Evolutionary conservation across 495 filamentous ascomycete species (phyloP).

Genomic region (Bombardia bombarda): DNA sequence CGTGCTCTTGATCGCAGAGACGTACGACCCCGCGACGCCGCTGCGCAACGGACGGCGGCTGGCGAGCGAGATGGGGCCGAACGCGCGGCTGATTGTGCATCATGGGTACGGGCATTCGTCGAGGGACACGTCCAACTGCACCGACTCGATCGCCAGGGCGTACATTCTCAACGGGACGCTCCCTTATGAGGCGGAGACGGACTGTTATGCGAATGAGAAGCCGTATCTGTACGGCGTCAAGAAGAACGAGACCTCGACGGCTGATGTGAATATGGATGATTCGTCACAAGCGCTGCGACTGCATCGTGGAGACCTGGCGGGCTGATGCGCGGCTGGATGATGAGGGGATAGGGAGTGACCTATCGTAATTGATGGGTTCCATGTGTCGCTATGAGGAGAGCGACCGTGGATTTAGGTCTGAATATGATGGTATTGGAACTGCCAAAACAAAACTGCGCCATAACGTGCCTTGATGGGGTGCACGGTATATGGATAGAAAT

Average conservation of each 20-base stretch:
- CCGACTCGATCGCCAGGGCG: constrained; percentile 25
- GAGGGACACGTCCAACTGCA: constrained; percentile 31
- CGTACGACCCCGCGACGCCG: constrained; percentile 41
- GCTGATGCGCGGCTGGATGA: too few species aligned
- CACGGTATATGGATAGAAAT: too few species aligned
- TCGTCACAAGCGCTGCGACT: too few species aligned
- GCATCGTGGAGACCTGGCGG: too few species aligned
- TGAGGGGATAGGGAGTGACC: too few species aligned
- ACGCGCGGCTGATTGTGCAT: constrained; percentile 36
- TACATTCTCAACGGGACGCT: constrained; percentile 31
- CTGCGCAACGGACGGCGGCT: constrained; percentile 35
- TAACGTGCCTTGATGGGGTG: too few species aligned
- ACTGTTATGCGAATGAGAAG: constrained; percentile 36
- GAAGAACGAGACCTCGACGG: not conserved
- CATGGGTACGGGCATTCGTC: constrained; percentile 41
- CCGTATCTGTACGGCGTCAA: constrained; percentile 29
- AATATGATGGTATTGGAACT: too few species aligned
- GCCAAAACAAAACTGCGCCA: too few species aligned
- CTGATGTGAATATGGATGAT: not conserved
- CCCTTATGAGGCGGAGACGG: constrained; percentile 28
- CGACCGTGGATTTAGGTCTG: too few species aligned
- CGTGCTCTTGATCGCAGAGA: constrained; percentile 37
- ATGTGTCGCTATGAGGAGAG: too few species aligned
- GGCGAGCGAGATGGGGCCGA: constrained; percentile 32
- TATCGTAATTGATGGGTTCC: too few species aligned